Percentiles rank a stretch among this genome's conserved stretches.
phyloP scores from a whole-genome alignment of 148 eudicot genomes.

The Amaranthus cruentus region DNA sequence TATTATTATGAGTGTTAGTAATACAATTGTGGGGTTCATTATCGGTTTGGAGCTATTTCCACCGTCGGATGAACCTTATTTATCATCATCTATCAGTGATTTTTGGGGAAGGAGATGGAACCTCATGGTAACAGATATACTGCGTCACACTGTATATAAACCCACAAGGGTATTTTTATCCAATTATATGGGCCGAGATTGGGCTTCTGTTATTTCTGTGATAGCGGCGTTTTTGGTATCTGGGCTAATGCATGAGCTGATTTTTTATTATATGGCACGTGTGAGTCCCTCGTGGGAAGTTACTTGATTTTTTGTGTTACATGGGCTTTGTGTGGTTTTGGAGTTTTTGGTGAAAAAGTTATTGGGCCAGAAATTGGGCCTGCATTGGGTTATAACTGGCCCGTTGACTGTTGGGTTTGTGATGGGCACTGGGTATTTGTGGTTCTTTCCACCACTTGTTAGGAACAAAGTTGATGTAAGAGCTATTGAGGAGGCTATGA shows the following conservation, averaged over 20 bases:
- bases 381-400: conserved; percentile 35
- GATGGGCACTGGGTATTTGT: conserved; percentile 42
- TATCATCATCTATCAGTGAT: conserved; percentile 45
- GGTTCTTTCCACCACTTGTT: conserved; percentile 50
- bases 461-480: conserved; percentile 44
- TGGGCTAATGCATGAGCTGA: conserved; percentile 66
- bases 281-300: conserved; percentile 58
- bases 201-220: conserved; percentile 27
- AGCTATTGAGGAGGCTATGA: conserved; percentile 37
- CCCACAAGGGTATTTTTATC: conserved; percentile 26
- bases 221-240: conserved; percentile 51
- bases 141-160: conserved; percentile 35
- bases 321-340: conserved; percentile 44
- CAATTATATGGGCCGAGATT: conserved; percentile 10
- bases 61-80: conserved; percentile 54
- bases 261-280: conserved; percentile 43
- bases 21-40: conserved; percentile 17
- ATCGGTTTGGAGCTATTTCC: conserved; percentile 39
- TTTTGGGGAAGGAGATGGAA: conserved; percentile 67
- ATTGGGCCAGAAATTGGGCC: conserved; percentile 23
- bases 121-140: conserved; percentile 33
- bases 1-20: conserved; percentile 24
- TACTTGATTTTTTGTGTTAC: conserved; percentile 57
- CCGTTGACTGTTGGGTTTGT: conserved; percentile 56
- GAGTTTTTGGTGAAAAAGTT: conserved; percentile 34